Conservation (phyloP, 75 land plant species). For the Cupressus sempervirens region DNA sequence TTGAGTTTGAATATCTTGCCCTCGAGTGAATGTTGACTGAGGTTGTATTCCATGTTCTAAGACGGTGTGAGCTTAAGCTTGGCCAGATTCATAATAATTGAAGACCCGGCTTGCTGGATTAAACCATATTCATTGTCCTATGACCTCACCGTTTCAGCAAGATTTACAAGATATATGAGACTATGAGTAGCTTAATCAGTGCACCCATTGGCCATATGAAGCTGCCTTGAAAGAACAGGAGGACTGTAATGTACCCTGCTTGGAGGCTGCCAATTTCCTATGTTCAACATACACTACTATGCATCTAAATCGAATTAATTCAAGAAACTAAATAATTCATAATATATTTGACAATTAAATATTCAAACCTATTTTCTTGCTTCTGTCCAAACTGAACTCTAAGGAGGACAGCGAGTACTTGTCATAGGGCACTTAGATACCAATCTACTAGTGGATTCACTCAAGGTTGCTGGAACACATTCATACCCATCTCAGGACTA, state of each 20-base stretch:
- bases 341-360: no score
- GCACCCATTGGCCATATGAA: not conserved
- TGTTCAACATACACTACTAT: no score
- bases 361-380: no score
- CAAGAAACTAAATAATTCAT: no score
- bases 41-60: not conserved
- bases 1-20: not conserved
- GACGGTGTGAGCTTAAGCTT: not conserved
- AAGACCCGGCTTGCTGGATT: not conserved
- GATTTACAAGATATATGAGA: not conserved
- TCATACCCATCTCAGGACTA: no score
- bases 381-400: no score
- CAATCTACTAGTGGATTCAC: no score
- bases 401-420: no score
- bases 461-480: no score
- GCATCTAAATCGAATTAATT: no score
- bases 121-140: not conserved
- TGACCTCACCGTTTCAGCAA: not conserved
- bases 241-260: not conserved
- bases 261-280: no score
- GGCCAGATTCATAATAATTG: not conserved
- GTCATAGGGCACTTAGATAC: no score
- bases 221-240: not conserved
- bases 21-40: not conserved
- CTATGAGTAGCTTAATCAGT: not conserved